Conservation (phyloP, 208 protist species). For the Porcisia hertigi region DNA sequence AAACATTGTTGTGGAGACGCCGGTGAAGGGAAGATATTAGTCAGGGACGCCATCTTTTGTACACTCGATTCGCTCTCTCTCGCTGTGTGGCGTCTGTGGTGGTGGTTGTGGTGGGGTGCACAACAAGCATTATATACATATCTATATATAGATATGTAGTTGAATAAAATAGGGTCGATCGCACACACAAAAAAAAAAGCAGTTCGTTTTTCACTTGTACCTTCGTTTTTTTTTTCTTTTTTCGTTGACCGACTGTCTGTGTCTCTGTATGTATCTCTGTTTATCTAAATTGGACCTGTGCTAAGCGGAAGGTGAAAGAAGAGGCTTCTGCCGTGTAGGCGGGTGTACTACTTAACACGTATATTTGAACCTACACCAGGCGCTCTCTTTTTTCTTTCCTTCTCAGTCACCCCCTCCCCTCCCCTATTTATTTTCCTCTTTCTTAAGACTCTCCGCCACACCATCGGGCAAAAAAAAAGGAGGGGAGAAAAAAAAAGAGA, state of each 20-base stretch:
- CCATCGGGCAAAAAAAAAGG: background rate
- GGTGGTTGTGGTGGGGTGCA: too few species aligned
- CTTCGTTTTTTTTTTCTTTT: background rate
- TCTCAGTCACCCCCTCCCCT: background rate
- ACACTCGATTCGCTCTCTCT: background rate
- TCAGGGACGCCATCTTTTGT: background rate
- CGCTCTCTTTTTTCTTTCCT: background rate
- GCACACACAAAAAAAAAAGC: too few species aligned
- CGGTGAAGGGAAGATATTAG: background rate
- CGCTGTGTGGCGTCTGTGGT: background rate
- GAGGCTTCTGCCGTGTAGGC: background rate
- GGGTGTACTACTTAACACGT: constrained; percentile 1
- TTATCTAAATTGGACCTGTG: background rate
- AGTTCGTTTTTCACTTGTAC: too few species aligned
- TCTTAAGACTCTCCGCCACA: background rate
- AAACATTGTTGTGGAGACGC: background rate
- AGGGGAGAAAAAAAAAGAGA: background rate
- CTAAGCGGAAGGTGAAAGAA: background rate
- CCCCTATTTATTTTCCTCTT: background rate
- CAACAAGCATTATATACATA: too few species aligned
- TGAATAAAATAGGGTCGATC: too few species aligned
- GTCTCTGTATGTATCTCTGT: background rate
- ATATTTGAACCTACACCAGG: background rate
- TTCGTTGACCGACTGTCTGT: too few species aligned
- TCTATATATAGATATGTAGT: too few species aligned